Base-by-base conservation (phyloP, 2,329 filamentous ascomycete genomes). In the Aspergillus ruber region DNA sequence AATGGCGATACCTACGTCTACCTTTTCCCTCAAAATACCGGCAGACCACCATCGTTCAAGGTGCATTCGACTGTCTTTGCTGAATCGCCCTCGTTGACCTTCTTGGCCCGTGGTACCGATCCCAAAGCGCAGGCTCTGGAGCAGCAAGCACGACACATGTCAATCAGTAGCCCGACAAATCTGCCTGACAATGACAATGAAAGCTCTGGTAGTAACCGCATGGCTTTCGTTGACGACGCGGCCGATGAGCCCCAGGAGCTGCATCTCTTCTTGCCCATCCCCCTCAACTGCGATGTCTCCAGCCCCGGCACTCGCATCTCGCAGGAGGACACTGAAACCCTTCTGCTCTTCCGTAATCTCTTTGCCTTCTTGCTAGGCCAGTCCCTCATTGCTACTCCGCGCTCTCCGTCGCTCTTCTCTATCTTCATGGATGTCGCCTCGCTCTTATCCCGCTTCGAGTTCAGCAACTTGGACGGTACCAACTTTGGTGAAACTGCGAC, bases 321-420 rank as follows among this genome's bases (percentile, higher is more conserved):
- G 47, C 59, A 61, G 29, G 70, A 78, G 33, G 81, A 84, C 56
- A 65, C 77, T 6, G 78, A 84, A 50, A 76, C 74, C 0, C 64
- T 84, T 29, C 63, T 84, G 6, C 69, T 79, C 10, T 80, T 81
- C 57, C 78, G 81, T 44, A 84, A 84, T 58, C 71, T 83, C 46
- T 82, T 84, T 61, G 78, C 81, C 4, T 84, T 84, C 56, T 67
- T 84, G 1, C 68, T 78, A n/a, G 81, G 81, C 3, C 78, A 82
- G 56, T 79, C 80, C 2, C 66, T 84, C 13, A 73, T 84, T 9
- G 79, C 80, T 3, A 83, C 80, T 0, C 73, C 78, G 18, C 68
- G 72, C 43, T 75, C 76, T 40, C 67, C 74, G 1, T 74, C 74
- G 1, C 71, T 83, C 12, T 84, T 83, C 60, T 70, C 74, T 29